Base-by-base conservation (phyloP, 768 basidiomycete genomes). In the Trametes cingulata region DNA sequence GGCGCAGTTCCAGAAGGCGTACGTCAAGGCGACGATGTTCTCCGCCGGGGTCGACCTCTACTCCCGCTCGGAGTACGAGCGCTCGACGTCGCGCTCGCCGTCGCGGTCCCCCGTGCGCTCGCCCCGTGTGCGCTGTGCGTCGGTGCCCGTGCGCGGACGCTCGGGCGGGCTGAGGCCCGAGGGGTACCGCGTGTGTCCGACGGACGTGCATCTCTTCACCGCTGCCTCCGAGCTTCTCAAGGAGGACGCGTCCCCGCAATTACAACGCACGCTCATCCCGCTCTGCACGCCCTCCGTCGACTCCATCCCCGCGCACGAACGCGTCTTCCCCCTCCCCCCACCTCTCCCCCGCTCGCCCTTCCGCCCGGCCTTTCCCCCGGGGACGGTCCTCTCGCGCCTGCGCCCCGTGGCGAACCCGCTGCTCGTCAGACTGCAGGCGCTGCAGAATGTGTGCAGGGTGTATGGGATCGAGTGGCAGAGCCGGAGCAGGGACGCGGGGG, bases 391-490 rank as follows among this genome's bases (percentile, higher is more conserved):
- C 6, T 78, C 80, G 64, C 79, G 87, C 27, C 74, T 82, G 64
- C 77, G 88, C 8, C 82, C 81, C 2, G 78, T 88, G 6, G 74
- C 81, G 53, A 89, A 90, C 65, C 86, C 86, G 6, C 76, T 82
- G 43, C 76, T 81, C 60, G 74, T 88, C 51, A 75, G 86, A 3
- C 67, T 88, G 41, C 78, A 77, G 68, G 88, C 87, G n/a, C 71
- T 86, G 67, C 80, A 83, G 66, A 87, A 86, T 65, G 69, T 81
- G 9, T 76, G 82, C 68, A 55, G 60, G 52, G 43, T 20, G 40
- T 55, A 55, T 14, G 61, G 61, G 35, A 58, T 67, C 27, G 25
- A 53, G 33, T 67, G 66, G 66, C 81, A 81, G 63, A 81, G 80
- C 3, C 73, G 76, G 13, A 78, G 74, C 41, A 72, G 77, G 24